Conservation (phyloP, 164 flowering plant genomes). For the Vitis riparia region DNA sequence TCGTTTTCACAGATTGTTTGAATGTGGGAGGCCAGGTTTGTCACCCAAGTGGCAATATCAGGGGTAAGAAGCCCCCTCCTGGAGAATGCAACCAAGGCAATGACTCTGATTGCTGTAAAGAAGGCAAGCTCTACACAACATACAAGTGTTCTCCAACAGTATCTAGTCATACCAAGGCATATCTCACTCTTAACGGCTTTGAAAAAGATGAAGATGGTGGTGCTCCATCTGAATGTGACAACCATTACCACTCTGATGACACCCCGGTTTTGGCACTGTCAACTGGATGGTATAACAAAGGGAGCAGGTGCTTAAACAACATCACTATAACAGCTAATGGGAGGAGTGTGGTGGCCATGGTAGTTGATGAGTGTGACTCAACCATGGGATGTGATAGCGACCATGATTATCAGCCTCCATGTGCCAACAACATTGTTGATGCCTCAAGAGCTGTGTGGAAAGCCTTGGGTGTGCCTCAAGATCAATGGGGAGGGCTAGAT, state of each 20-base stretch:
- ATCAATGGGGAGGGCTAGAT: too few relatives aligned
- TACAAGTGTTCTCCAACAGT: slow-evolving; percentile 9
- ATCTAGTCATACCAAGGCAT: neutral
- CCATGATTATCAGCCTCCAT: too few relatives aligned
- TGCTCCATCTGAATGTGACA: slow-evolving; percentile 4
- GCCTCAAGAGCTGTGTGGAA: too few relatives aligned
- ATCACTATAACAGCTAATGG: slow-evolving; percentile 14
- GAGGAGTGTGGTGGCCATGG: neutral
- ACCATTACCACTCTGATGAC: too few relatives aligned
- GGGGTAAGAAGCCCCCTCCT: slow-evolving; percentile 5
- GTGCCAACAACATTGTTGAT: too few relatives aligned
- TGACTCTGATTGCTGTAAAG: slow-evolving; percentile 6
- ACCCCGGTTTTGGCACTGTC: slow-evolving; percentile 20
- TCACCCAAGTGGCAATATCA: slow-evolving; percentile 4
- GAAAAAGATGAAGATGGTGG: slow-evolving; percentile 1
- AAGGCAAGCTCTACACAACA: slow-evolving; percentile 2
- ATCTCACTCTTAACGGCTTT: slow-evolving; percentile 5
- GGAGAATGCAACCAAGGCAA: slow-evolving; percentile 6
- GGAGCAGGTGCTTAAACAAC: slow-evolving; percentile 11
- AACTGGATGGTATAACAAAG: slow-evolving; percentile 21
- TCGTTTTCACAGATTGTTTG: neutral
- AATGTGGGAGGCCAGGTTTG: slow-evolving; percentile 1
- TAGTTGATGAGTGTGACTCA: too few relatives aligned
- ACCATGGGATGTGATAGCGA: too few relatives aligned
- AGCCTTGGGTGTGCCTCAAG: too few relatives aligned